Evolutionary conservation across 192 early-diverging fungal genomes (phyloP).

Genomic region (Lobulomyces angularis): DNA sequence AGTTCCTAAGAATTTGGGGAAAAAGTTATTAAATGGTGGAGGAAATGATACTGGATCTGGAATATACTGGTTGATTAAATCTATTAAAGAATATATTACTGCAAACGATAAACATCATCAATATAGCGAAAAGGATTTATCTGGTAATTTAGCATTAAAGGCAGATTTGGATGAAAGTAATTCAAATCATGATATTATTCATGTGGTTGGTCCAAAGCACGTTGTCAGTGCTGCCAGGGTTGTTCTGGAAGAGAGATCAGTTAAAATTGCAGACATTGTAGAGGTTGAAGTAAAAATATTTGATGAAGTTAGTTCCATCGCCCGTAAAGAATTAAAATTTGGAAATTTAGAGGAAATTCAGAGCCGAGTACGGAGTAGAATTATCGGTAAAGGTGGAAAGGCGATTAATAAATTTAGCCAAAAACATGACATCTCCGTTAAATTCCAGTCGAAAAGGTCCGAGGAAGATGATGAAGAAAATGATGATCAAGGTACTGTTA

Average conservation of each 20-base stretch:
- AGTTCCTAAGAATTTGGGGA: constrained; percentile 29
- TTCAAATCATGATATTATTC: constrained; percentile 21
- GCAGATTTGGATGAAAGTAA: too few relatives aligned
- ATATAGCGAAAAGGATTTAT: too few relatives aligned
- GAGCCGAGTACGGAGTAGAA: constrained; percentile 15
- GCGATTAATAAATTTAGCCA: constrained; percentile 67
- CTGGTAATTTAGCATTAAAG: too few relatives aligned
- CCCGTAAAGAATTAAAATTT: constrained; percentile 34
- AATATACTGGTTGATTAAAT: constrained; percentile 24
- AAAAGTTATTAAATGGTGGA: constrained; percentile 14
- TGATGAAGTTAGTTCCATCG: constrained; percentile 23
- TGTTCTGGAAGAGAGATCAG: constrained; percentile 22
- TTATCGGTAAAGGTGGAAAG: constrained; percentile 86
- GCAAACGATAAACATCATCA: too few relatives aligned
- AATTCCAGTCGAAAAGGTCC: constrained; percentile 34
- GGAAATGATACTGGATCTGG: constrained; percentile 9
- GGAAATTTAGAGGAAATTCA: constrained; percentile 17
- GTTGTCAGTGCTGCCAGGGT: constrained; percentile 25
- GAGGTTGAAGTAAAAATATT: constrained; percentile 61
- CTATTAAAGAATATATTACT: constrained; percentile 23
- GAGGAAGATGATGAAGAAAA: constrained; percentile 24
- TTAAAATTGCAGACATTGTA: constrained; percentile 50
- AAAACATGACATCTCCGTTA: constrained; percentile 50
- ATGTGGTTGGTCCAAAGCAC: constrained; percentile 35
- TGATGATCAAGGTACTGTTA: constrained; percentile 38